Conservation (phyloP, 139 green algal genomes). For the Gonium pectorale region DNA sequence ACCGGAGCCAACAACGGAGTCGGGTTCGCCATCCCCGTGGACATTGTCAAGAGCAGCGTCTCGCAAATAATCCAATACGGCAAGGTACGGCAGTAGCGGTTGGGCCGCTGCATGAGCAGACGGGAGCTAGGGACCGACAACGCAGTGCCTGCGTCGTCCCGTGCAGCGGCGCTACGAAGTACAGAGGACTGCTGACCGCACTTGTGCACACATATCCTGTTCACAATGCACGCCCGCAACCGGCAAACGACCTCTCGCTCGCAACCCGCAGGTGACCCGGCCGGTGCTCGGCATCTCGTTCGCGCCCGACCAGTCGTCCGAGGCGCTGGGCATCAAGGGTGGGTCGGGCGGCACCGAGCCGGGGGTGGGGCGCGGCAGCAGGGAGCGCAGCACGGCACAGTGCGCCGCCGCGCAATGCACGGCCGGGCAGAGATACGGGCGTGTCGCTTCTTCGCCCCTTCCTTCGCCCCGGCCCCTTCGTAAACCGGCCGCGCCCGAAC, state of each 20-base stretch:
- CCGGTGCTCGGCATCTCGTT: conserved; percentile 94
- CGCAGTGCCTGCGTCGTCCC: too few species aligned
- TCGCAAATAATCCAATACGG: conserved; percentile 81
- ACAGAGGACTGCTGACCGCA: too few species aligned
- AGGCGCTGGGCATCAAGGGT: conserved; percentile 76
- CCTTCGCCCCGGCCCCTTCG: too few species aligned
- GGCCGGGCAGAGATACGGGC: too few species aligned
- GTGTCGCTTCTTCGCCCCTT: too few species aligned
- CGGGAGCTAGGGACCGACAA: too few species aligned
- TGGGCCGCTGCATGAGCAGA: too few species aligned
- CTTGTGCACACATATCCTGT: too few species aligned
- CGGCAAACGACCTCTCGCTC: not conserved
- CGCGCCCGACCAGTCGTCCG: conserved; percentile 83
- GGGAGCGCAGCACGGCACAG: not conserved
- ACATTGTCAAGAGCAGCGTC: conserved; percentile 73
- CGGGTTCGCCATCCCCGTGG: conserved; percentile 86
- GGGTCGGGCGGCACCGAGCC: not conserved
- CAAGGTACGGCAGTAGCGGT: conserved; percentile 37
- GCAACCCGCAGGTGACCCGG: conserved; percentile 60
- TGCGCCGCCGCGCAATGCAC: too few species aligned
- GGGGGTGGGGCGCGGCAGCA: not conserved
- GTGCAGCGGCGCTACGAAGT: too few species aligned
- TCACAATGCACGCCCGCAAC: too few species aligned
- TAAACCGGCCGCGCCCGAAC: too few species aligned
- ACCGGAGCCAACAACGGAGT: conserved; percentile 83